Evolutionary conservation across 1,139 yeast genomes (phyloP).

Genomic region (Kodamaea sp.): DNA sequence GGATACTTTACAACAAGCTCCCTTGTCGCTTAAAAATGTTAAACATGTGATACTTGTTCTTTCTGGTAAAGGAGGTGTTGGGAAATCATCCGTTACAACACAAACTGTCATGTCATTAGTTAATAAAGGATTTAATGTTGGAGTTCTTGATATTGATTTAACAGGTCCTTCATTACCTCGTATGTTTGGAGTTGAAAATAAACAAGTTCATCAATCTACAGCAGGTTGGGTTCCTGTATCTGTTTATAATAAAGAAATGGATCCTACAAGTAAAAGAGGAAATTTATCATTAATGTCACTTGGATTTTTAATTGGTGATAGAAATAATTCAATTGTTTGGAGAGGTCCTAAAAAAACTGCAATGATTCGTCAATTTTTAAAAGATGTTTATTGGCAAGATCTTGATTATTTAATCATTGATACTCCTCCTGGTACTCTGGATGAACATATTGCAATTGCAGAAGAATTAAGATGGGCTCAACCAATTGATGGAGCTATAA

Average conservation of each 20-base stretch:
- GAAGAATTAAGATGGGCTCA: conserved; percentile 68
- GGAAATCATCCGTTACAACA: conserved; percentile 92
- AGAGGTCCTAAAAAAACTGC: conserved; percentile 98
- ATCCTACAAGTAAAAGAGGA: conserved; percentile 21
- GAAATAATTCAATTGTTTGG: conserved; percentile 96
- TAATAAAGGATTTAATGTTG: conserved; percentile 70
- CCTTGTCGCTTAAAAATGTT: conserved; percentile 56
- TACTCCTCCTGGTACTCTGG: conserved; percentile 98
- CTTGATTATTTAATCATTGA: conserved; percentile 85
- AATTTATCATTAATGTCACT: conserved; percentile 70
- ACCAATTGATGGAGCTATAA: conserved; percentile 47
- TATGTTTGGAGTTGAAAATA: conserved; percentile 86
- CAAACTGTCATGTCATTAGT: conserved; percentile 82
- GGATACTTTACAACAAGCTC: conserved; percentile 28
- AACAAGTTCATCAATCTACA: conserved; percentile 75
- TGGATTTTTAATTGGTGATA: conserved; percentile 79
- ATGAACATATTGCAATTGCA: conserved; percentile 95
- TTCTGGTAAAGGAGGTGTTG: conserved; percentile 64
- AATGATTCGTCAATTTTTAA: conserved; percentile 89
- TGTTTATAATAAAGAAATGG: conserved; percentile 22
- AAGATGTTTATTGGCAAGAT: conserved; percentile 77
- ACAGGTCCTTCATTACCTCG: conserved; percentile 97
- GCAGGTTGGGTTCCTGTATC: conserved; percentile 91
- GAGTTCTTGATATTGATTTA: conserved; percentile 89
- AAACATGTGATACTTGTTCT: conserved; percentile 57